phyloP scores from a whole-genome alignment of 2,329 filamentous ascomycete genomes.

The Zarea fungicola region DNA sequence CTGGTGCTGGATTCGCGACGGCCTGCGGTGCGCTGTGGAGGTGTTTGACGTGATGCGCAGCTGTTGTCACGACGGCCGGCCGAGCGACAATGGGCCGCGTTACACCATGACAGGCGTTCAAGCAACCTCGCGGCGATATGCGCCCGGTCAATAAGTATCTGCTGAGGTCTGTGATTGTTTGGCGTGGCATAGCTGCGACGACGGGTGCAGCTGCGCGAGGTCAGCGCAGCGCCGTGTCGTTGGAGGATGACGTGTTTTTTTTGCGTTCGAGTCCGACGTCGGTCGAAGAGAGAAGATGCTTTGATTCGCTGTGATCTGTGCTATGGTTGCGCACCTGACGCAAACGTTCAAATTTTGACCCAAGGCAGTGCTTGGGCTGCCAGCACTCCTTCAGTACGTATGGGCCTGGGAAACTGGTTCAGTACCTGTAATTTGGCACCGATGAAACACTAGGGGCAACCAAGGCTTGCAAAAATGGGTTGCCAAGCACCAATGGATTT shows the following conservation, averaged over 20 bases:
- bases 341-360: too few relatives aligned
- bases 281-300: background rate
- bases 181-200: constrained; percentile 44
- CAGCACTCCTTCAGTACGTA: too few relatives aligned
- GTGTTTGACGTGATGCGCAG: constrained; percentile 19
- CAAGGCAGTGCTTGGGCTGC: constrained; percentile 7
- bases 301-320: constrained; percentile 2
- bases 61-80: constrained; percentile 7
- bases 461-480: constrained; percentile 6
- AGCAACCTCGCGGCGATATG: constrained; percentile 38
- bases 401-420: too few relatives aligned
- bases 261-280: constrained; percentile 10
- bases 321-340: background rate
- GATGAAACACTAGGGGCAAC: constrained; percentile 10
- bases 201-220: constrained; percentile 5
- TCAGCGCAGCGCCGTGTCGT: background rate
- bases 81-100: constrained; percentile 16
- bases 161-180: constrained; percentile 39
- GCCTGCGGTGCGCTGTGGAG: constrained; percentile 28
- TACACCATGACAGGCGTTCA: constrained; percentile 20
- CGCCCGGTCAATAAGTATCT: constrained; percentile 45
- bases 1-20: constrained; percentile 18
- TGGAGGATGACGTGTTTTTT: constrained; percentile 5
- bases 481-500: constrained; percentile 3
- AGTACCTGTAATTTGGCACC: too few relatives aligned